Evolutionary conservation across 331 rosid genomes (phyloP), one percentile per base, ranked within the genome.

Genomic region (Erythrophleum ivorense): DNA sequence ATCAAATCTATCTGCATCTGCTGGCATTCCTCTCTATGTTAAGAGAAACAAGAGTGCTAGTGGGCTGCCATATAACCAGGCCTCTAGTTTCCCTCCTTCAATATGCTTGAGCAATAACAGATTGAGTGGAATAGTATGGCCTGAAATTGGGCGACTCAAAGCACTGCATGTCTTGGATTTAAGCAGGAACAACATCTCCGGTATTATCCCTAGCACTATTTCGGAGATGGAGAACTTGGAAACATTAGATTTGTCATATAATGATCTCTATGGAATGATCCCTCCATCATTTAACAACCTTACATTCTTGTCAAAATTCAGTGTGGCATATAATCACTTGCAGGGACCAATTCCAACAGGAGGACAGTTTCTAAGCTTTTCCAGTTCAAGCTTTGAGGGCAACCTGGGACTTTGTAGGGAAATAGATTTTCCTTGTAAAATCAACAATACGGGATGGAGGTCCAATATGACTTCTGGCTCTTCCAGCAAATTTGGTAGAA

Each of bases 191-290:
- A 58, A 89, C 81, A 81, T 89, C 31, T 71, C 84, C 7, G 92
- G 90, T 24, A 71, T 74, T 62, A 85, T 89, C 31, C 92, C 92
- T 21, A 72, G 79, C 76, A 78, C 87, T 49, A 81, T 87, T 54
- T 85, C 92, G 8, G 92, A 85, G 73, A 87, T 87, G 92, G 84
- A 80, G 76, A 89, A 89, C 80, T 83, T 89, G 88, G 92, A 89
- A 77, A 62, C 40, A 19, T 55, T 89, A 72, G 92, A 89, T 79
- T 84, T 89, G 43, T 89, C 92, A 13, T 73, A 65, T 68, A 89
- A 89, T 78, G 71, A 83, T 85, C 92, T 87, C 29, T 34, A 70
- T 75, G 92, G 92, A 67, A 59, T 69, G 2, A 87, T 89, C 60
- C 92, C 92, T 58, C 72, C 64, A 10, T 83, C 89, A 19, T 78